Evolutionary conservation across 192 early-diverging fungal genomes (phyloP).

Genomic region (Coemansia sp.): DNA sequence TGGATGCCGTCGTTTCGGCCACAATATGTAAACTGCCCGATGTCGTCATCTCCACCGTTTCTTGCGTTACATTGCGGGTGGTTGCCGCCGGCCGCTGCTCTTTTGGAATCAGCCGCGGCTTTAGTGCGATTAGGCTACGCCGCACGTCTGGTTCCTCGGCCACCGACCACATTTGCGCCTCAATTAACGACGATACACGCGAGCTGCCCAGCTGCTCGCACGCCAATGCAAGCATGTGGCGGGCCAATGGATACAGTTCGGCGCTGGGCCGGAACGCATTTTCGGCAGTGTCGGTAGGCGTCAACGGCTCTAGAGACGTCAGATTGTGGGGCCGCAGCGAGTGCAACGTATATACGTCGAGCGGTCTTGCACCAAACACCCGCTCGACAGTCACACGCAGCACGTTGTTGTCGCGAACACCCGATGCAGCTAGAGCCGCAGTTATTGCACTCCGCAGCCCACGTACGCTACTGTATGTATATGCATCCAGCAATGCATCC

Average conservation of each 20-base stretch:
- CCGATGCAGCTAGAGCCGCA: conserved; percentile 7
- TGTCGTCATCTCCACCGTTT: conserved; percentile 24
- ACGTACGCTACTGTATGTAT: conserved; percentile 29
- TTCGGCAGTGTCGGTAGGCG: conserved; percentile 12
- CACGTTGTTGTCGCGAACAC: neutral
- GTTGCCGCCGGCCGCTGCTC: conserved; percentile 30
- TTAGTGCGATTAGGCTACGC: conserved; percentile 37
- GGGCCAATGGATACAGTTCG: conserved; percentile 35
- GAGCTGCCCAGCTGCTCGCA: neutral
- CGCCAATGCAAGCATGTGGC: conserved; percentile 10
- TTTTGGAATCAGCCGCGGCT: conserved; percentile 44
- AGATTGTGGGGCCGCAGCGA: conserved; percentile 23
- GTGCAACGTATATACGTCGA: conserved; percentile 41
- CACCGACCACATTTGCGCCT: conserved; percentile 27
- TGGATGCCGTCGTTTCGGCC: conserved; percentile 27
- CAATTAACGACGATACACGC: conserved; percentile 10
- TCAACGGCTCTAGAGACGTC: conserved; percentile 11
- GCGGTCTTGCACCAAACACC: conserved; percentile 26
- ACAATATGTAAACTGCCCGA: conserved; percentile 30
- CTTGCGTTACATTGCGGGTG: conserved; percentile 7
- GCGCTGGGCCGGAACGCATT: conserved; percentile 31
- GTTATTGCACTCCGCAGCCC: conserved; percentile 30
- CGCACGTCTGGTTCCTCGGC: conserved; percentile 42
- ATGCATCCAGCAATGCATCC: conserved; percentile 44
- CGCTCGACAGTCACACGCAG: conserved; percentile 4